phyloP scores from a whole-genome alignment of 176 grass and related monocot species.

The Otatea glauca region DNA sequence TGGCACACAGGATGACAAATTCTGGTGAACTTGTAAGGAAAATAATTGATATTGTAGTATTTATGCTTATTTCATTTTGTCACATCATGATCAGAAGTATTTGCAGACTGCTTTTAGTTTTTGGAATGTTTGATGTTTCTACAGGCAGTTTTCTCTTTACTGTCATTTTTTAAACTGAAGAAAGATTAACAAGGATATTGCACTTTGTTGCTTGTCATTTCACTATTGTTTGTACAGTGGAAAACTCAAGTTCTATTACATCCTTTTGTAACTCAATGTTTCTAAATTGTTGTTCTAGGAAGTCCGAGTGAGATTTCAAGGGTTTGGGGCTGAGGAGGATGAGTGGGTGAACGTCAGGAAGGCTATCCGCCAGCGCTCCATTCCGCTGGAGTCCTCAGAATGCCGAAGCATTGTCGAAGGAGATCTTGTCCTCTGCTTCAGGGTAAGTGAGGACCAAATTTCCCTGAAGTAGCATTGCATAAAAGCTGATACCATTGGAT shows the following conservation, averaged over 20 bases:
- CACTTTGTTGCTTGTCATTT: background rate
- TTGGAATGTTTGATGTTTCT: constrained; percentile 25
- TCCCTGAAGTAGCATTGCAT: background rate
- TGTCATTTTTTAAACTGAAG: constrained; percentile 7
- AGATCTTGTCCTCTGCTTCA: constrained; percentile 93
- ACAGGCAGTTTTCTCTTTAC: background rate
- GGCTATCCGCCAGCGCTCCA: constrained; percentile 77
- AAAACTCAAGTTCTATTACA: background rate
- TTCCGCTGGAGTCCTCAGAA: constrained; percentile 84
- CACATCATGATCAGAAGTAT: constrained; percentile 19
- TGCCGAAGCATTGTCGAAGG: constrained; percentile 63
- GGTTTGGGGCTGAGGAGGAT: constrained; percentile 90
- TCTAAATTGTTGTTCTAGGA: constrained; percentile 59
- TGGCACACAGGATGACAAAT: constrained; percentile 65
- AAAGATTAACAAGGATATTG: constrained; percentile 13
- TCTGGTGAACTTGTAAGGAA: constrained; percentile 82
- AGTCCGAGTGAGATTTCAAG: constrained; percentile 84
- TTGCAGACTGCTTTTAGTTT: constrained; percentile 19
- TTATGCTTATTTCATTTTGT: background rate
- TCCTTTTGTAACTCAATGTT: constrained; percentile 26
- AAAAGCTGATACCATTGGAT: background rate
- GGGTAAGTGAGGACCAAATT: constrained; percentile 37
- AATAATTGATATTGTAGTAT: constrained; percentile 17
- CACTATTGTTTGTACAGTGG: constrained; percentile 7
- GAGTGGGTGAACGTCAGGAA: constrained; percentile 94